Evolutionary conservation across 2,329 filamentous ascomycete genomes (phyloP).

Genomic region (Herpomyces periplanetae): DNA sequence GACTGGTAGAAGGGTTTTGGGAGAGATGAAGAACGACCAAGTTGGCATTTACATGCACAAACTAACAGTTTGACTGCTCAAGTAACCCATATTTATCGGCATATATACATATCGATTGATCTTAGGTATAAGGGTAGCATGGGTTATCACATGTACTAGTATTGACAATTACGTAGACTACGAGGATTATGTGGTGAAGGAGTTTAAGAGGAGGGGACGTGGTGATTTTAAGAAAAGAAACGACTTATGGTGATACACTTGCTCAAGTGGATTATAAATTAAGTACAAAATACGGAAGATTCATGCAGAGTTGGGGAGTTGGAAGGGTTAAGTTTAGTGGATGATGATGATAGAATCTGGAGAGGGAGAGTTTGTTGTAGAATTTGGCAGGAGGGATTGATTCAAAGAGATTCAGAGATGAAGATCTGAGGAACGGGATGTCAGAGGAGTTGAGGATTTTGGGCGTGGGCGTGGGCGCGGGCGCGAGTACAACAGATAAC

Average conservation of each 20-base stretch:
- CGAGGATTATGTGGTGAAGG: conserved; percentile 8
- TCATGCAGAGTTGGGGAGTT: conserved; percentile 11
- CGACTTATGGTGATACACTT: conserved; percentile 12
- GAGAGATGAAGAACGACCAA: no score
- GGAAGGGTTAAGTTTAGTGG: conserved; percentile 12
- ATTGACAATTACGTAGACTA: no score
- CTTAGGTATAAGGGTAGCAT: conserved; percentile 8
- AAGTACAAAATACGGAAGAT: conserved; percentile 8
- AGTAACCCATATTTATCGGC: conserved; percentile 10
- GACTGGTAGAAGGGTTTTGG: conserved; percentile 12
- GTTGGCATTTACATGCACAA: conserved; percentile 11
- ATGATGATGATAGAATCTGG: no score
- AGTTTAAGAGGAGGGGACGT: conserved; percentile 8
- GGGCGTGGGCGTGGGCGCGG: conserved; percentile 4
- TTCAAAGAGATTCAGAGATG: neutral
- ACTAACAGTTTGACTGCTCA: conserved; percentile 10
- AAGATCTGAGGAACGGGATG: no score
- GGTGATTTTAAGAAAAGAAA: conserved; percentile 10
- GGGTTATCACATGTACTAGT: no score
- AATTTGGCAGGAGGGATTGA: neutral
- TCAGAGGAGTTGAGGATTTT: conserved; percentile 6
- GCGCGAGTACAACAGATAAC: conserved; percentile 3
- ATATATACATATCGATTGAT: conserved; percentile 9
- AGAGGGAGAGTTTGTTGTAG: conserved; percentile 10
- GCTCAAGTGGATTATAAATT: no score